Percentiles rank a stretch among this genome's conserved stretches.
These are phyloP conservation scores for Stemphylium beticola DNA, from an alignment of 2,329 filamentous ascomycete genomes.

Conservation along the genomic window DNA sequence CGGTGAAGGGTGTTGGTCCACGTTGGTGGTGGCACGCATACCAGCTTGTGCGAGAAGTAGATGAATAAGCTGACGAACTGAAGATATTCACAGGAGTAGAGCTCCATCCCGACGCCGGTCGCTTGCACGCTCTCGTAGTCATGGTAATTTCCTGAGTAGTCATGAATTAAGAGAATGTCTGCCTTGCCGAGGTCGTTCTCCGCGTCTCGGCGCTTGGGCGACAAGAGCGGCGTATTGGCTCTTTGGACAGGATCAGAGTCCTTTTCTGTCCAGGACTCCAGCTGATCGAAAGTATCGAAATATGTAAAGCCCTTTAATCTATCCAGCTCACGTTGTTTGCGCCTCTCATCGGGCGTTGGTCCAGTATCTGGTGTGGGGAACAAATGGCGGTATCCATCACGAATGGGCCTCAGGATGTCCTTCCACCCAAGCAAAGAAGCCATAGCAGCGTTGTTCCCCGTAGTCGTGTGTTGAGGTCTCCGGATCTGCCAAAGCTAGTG, in stretches of 20 bases:
- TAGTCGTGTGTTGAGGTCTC: neutral
- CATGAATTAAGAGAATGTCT: constrained; percentile 47
- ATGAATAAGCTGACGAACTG: constrained; percentile 53
- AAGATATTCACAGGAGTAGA: constrained; percentile 53
- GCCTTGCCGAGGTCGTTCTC: constrained; percentile 18
- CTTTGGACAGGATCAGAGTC: constrained; percentile 45
- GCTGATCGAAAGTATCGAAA: constrained; percentile 50
- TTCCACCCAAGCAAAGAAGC: constrained; percentile 43
- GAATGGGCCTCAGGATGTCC: constrained; percentile 48
- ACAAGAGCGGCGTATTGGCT: constrained; percentile 49
- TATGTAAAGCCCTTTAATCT: constrained; percentile 50
- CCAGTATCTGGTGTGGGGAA: constrained; percentile 45
- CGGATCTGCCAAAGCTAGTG: neutral
- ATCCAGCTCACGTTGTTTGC: constrained; percentile 39
- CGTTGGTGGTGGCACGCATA: constrained; percentile 53
- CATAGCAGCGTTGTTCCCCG: constrained; percentile 17
- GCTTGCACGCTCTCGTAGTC: constrained; percentile 50
- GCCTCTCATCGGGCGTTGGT: constrained; percentile 43
- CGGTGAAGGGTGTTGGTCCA: constrained; percentile 57
- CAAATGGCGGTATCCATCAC: constrained; percentile 48
- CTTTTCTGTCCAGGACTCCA: constrained; percentile 42
- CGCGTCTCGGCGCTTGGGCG: constrained; percentile 12
- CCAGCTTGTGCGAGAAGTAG: constrained; percentile 58
- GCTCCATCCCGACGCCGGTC: constrained; percentile 33
- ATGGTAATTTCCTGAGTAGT: constrained; percentile 54